Base-by-base conservation (phyloP, 805 yeast species). In the Lachancea kluyveri region DNA sequence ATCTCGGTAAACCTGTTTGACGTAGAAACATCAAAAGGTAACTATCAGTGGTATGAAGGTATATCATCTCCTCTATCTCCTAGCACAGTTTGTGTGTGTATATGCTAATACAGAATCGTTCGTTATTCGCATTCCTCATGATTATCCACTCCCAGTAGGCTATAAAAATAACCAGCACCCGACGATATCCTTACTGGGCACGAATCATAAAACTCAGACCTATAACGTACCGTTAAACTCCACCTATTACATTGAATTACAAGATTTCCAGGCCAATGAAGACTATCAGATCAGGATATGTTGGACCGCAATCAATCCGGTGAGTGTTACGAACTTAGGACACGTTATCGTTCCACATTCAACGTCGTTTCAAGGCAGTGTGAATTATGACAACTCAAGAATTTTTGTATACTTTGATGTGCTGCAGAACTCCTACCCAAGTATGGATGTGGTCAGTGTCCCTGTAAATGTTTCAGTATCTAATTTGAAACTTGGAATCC, bases 241-340 rank as follows among this genome's bases (percentile, higher is more conserved):
- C n/a, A 28, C 35, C 4, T 27, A 29, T 4, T 36, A 27, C 24
- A 21, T 49, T 5, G 50, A 48, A 33, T 13, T 51, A 14, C 24
- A 28, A 13, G 37, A 32, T 15, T 23, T 48, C 11, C 36, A 37
- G 12, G 20, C 26, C 12, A 43, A 37, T 11, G 48, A 45, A 11
- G 31, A 38, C 10, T 51, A 50, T 28, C 41, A 37, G 28, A 39
- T 50, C 10, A 54, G 52, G 33, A 25, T 52, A 6, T 54, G 57
- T 28, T 55, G 60, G 60, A 46, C 53, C 5, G 59, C 58, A 1
- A 32, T 48, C 9, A 41, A 50, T 29, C 58, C 59, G 6, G 40
- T 52, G 8, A 33, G 41, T 4, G 33, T 54, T n/a, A 24, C 23
- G 1, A 21, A 36, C 8, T 24, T 45, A 20, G 30, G 36, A 13